phyloP scores from a whole-genome alignment of 2,329 filamentous ascomycete species.

The Fusarium veterinarium region DNA sequence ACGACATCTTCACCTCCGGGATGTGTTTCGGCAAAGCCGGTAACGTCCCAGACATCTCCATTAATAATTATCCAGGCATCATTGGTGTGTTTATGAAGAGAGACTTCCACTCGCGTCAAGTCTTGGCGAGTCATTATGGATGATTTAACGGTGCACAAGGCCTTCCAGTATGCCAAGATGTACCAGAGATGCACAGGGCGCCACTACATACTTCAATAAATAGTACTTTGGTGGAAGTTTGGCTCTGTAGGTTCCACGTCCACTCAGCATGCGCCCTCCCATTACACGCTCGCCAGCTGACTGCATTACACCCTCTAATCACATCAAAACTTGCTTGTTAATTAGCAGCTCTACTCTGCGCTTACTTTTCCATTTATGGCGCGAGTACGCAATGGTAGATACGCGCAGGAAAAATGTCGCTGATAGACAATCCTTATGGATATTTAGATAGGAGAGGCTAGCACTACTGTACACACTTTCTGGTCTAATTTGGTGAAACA shows the following conservation, averaged over 20 bases:
- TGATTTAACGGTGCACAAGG: rapidly evolving
- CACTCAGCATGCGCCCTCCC: not conserved
- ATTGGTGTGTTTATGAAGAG: not conserved
- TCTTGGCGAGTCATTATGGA: not conserved
- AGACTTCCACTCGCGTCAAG: not conserved
- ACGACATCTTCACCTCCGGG: not conserved
- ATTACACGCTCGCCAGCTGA: not conserved
- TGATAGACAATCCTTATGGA: too few relatives aligned
- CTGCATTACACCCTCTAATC: not conserved
- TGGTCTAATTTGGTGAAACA: too few relatives aligned
- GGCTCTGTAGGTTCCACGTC: not conserved
- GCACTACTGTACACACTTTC: too few relatives aligned
- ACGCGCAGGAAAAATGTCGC: too few relatives aligned
- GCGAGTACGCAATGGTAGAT: too few relatives aligned
- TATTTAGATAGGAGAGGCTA: too few relatives aligned
- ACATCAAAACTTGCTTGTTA: not conserved
- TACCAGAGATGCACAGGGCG: rapidly evolving
- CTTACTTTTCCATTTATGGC: not conserved
- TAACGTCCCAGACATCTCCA: not conserved
- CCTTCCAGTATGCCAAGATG: not conserved
- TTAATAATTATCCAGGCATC: not conserved
- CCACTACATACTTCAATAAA: rapidly evolving
- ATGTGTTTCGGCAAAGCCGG: not conserved
- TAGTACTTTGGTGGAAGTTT: not conserved
- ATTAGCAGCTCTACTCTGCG: rapidly evolving